phyloP scores from a whole-genome alignment of 352 stramenopile genomes.

The Phytophthora parvispora region DNA sequence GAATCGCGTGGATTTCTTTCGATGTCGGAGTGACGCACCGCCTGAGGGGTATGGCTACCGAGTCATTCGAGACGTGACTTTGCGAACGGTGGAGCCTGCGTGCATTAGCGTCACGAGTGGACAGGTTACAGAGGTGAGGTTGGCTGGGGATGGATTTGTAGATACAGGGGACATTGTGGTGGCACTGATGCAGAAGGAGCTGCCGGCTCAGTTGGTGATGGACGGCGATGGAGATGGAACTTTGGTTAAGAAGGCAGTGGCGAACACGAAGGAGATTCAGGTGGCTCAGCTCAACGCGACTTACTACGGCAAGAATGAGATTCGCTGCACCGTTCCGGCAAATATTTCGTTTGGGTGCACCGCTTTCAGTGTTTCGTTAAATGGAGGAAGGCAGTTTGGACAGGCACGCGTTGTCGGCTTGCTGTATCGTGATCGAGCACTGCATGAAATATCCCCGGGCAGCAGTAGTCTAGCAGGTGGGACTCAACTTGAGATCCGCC shows the following conservation, averaged over 20 bases:
- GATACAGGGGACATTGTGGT: slow-evolving; percentile 76
- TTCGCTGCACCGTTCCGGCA: slow-evolving; percentile 66
- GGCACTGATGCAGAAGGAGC: slow-evolving; percentile 48
- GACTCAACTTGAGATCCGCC: slow-evolving; percentile 36
- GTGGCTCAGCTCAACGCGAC: slow-evolving; percentile 64
- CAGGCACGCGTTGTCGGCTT: slow-evolving; percentile 47
- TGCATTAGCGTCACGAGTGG: slow-evolving; percentile 71
- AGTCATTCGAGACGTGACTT: slow-evolving; percentile 56
- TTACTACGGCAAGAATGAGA: slow-evolving; percentile 54
- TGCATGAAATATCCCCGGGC: slow-evolving; percentile 44
- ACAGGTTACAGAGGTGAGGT: slow-evolving; percentile 58
- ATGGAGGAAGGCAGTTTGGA: slow-evolving; percentile 71
- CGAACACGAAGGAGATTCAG: slow-evolving; percentile 21
- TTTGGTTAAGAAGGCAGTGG: not conserved
- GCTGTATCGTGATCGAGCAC: slow-evolving; percentile 56
- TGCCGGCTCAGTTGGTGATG: slow-evolving; percentile 12
- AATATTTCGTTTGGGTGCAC: slow-evolving; percentile 82
- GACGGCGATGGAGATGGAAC: not conserved
- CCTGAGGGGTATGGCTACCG: slow-evolving; percentile 56
- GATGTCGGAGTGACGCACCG: slow-evolving; percentile 41
- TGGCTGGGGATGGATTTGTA: slow-evolving; percentile 68
- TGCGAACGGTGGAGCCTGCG: slow-evolving; percentile 58
- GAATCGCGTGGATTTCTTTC: slow-evolving; percentile 63
- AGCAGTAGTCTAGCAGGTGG: slow-evolving; percentile 57
- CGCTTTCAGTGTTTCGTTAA: slow-evolving; percentile 63